phyloP scores from a whole-genome alignment of 768 basidiomycete species.

The Pholiota microspora region DNA sequence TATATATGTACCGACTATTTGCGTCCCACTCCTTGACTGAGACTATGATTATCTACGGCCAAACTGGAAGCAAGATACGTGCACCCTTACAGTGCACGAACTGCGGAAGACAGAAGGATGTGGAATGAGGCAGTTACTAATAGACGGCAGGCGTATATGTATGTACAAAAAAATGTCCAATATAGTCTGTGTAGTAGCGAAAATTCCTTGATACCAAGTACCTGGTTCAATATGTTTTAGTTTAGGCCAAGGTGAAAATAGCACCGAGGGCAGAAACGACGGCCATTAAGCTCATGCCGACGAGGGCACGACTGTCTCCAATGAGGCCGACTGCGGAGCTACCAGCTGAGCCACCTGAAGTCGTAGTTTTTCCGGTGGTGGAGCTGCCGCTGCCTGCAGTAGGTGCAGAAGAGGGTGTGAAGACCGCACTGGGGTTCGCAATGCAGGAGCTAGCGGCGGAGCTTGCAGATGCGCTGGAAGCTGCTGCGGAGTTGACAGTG shows the following conservation, averaged over 20 bases:
- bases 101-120: neutral
- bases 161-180: neutral
- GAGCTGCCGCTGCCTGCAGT: constrained; percentile 19
- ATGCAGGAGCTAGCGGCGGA: constrained; percentile 68
- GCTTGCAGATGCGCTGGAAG: constrained; percentile 45
- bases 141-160: neutral
- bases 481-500: constrained; percentile 60
- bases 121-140: neutral
- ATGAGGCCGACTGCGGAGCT: constrained; percentile 13
- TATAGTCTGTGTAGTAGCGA: neutral
- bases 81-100: neutral
- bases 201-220: neutral
- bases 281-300: constrained; percentile 20
- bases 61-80: no score
- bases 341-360: constrained; percentile 7
- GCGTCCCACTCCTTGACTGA: no score
- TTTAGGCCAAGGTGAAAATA: constrained; percentile 20
- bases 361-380: constrained; percentile 7
- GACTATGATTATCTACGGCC: no score
- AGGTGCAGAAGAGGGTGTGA: constrained; percentile 52
- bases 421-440: constrained; percentile 58
- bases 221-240: neutral
- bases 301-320: constrained; percentile 13
- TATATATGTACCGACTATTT: neutral
- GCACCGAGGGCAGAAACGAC: constrained; percentile 18